Percentiles rank a stretch among this genome's conserved stretches.
These are phyloP conservation scores for Arctium lappa DNA, from an alignment of 129 eudicot species.

Conservation along the genomic window DNA sequence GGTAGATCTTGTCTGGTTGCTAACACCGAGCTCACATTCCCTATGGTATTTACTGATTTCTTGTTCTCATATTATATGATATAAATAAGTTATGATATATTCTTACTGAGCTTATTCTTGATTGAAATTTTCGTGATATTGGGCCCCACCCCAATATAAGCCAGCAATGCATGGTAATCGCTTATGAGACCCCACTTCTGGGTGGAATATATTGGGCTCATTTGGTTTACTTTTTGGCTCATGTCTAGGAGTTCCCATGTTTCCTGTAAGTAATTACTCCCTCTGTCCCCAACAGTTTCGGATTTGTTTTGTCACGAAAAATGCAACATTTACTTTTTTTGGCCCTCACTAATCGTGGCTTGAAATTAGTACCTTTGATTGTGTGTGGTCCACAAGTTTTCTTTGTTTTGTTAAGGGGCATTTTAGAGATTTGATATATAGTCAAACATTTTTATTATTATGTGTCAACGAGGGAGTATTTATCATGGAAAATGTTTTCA, in stretches of 20 bases:
- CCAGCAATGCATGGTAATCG: neutral
- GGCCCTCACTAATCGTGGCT: neutral
- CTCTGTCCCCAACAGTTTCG: too few species aligned
- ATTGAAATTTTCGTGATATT: too few species aligned
- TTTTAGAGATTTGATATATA: neutral
- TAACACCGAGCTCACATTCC: constrained; percentile 79
- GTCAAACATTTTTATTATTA: neutral
- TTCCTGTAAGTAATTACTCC: too few species aligned
- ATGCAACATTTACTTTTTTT: too few species aligned
- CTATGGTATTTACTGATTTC: constrained; percentile 61
- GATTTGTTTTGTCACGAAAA: too few species aligned
- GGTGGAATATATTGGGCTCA: too few species aligned
- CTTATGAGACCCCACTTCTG: too few species aligned
- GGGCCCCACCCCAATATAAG: neutral
- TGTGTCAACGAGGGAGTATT: neutral
- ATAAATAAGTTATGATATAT: neutral
- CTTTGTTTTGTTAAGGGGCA: neutral
- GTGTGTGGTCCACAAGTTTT: neutral
- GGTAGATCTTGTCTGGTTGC: constrained; percentile 96
- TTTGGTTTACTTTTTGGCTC: neutral
- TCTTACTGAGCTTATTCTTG: neutral
- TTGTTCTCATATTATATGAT: neutral
- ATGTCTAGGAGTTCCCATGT: neutral
- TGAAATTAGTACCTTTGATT: neutral
- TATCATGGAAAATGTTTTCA: neutral